Evolutionary conservation across 2,329 filamentous ascomycete genomes (phyloP), one percentile per base, ranked within the genome.

Genomic region (Verticillium nonalfalfae): DNA sequence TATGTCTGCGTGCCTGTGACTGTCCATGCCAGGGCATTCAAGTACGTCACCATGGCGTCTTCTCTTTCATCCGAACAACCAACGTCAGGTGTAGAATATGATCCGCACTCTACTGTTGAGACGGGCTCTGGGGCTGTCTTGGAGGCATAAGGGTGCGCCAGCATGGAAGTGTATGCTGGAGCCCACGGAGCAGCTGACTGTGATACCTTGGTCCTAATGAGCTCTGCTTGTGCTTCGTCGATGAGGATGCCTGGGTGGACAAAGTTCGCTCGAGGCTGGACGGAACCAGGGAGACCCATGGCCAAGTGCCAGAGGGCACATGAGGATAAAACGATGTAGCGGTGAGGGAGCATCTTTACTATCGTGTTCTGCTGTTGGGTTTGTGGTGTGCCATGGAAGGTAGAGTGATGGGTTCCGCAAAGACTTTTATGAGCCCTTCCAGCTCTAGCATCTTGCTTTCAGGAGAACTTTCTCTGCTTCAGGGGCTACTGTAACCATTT

Each of bases 41-140:
- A 59, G 59, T 71, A 71, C 50, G 69, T 65, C 10, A 68, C 63
- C 36, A 70, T 63, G 2, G 69, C 65, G 59, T 71, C 69, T 15
- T 66, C 57, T 38, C 67, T 62, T 60, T 71, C 69, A 1, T 60
- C 64, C 14, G 54, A 36, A 56, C 69, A 71, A 33, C 69, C 69
- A 10, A 68, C 62, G 54, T 68, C 61, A 3, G 68, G 68, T 13
- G 35, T 66, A 31, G 67, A 68, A 36, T 63, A 63, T 15, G 66
- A 57, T 1, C 68, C 68, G 60, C 68, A 70, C 31, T 65, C 65
- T 18, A 70, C 66, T 11, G 63, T 69, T 4, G 57, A 14, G n/a
- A 62, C 59, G 39, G 61, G 61, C 45, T 52, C n/a, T 21, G 45
- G 45, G 45, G 18, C 18, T 52, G 45, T 52, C 10, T 52, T 52